Evolutionary conservation across 371 early-diverging fungal genomes (phyloP).

Genomic region (Haplosporangium sp.): DNA sequence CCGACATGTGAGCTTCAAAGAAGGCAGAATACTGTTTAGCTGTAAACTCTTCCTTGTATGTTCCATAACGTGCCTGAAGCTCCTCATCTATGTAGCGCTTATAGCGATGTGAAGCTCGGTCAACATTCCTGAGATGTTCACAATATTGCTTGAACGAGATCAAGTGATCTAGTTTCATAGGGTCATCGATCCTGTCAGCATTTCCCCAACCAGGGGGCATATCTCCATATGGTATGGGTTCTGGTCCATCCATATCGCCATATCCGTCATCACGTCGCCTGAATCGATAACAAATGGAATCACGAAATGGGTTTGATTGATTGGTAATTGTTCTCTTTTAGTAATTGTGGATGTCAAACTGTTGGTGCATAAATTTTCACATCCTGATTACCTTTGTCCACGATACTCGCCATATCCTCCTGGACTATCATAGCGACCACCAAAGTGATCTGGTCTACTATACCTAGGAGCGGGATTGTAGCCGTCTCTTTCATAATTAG

Average conservation of each 20-base stretch:
- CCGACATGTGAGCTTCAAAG: slow-evolving; percentile 82
- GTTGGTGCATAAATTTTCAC: neutral
- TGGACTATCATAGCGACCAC: slow-evolving; percentile 38
- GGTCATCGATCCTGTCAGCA: slow-evolving; percentile 66
- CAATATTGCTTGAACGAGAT: slow-evolving; percentile 84
- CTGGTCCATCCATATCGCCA: slow-evolving; percentile 47
- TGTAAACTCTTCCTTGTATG: slow-evolving; percentile 83
- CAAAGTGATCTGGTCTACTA: slow-evolving; percentile 51
- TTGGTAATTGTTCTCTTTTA: too few relatives aligned
- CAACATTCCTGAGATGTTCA: slow-evolving; percentile 72
- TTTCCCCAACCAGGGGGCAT: slow-evolving; percentile 41
- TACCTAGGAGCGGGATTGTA: slow-evolving; percentile 77
- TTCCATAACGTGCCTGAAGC: slow-evolving; percentile 78
- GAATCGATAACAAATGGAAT: neutral
- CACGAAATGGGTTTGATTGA: too few relatives aligned
- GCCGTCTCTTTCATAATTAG: slow-evolving; percentile 87
- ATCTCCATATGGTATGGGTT: slow-evolving; percentile 25
- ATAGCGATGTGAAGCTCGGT: slow-evolving; percentile 57
- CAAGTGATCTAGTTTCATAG: slow-evolving; percentile 80
- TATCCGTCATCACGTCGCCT: slow-evolving; percentile 49
- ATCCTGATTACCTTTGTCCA: slow-evolving; percentile 30
- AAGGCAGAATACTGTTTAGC: slow-evolving; percentile 77
- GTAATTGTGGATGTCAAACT: too few relatives aligned
- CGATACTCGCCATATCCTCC: slow-evolving; percentile 46
- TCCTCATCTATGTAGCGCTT: slow-evolving; percentile 82